Conservation (phyloP, 352 stramenopile genomes). For the Globisporangium echinulatum region DNA sequence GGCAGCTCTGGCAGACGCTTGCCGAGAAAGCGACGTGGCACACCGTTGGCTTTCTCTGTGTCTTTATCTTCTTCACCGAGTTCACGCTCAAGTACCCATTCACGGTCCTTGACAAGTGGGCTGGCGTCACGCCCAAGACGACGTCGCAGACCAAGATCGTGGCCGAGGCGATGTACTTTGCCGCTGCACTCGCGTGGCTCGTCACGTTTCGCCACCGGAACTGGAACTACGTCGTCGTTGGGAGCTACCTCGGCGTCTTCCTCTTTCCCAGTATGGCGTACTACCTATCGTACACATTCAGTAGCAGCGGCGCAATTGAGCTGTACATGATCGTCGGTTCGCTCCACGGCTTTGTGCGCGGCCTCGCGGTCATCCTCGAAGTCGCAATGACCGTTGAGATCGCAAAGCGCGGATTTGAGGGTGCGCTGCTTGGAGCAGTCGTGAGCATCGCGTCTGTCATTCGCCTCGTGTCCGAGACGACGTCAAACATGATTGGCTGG, state of each 20-base stretch:
- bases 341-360: slow-evolving; percentile 30
- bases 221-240: slow-evolving; percentile 27
- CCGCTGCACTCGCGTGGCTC: slow-evolving; percentile 25
- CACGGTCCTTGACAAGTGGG: slow-evolving; percentile 31
- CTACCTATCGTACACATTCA: slow-evolving; percentile 18
- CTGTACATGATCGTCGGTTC: slow-evolving; percentile 31
- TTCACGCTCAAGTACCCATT: slow-evolving; percentile 41
- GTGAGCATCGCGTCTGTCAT: slow-evolving; percentile 37
- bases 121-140: slow-evolving; percentile 22
- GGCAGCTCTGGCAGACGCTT: slow-evolving; percentile 24
- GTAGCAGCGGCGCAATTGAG: slow-evolving; percentile 17
- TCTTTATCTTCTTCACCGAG: slow-evolving; percentile 42
- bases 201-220: slow-evolving; percentile 25
- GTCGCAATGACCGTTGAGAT: slow-evolving; percentile 37
- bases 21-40: slow-evolving; percentile 28
- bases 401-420: slow-evolving; percentile 31
- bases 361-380: slow-evolving; percentile 27
- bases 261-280: slow-evolving; percentile 21
- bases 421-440: slow-evolving; percentile 32
- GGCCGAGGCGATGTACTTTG: slow-evolving; percentile 23
- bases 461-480: slow-evolving; percentile 20
- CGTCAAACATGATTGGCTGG: slow-evolving; percentile 15
- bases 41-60: slow-evolving; percentile 30
- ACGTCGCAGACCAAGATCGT: slow-evolving; percentile 23
- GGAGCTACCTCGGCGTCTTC: slow-evolving; percentile 20